A percentile compares a stretch with the other conserved stretches of the same genome.
Conservation (phyloP, 2,329 filamentous ascomycete species). For the Thielaviopsis populi region DNA sequence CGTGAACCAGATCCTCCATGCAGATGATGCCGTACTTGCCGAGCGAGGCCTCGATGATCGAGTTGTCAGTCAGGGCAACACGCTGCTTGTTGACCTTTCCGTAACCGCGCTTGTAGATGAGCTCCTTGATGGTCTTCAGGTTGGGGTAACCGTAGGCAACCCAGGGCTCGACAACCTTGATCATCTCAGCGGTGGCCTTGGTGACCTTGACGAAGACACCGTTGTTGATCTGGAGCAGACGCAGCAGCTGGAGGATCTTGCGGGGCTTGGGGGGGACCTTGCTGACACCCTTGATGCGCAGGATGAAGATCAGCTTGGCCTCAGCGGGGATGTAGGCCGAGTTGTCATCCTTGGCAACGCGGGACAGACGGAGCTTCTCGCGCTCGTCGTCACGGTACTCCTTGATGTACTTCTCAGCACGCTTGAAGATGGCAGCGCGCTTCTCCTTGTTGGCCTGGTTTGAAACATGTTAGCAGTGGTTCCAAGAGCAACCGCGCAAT, state of each 20-base stretch:
- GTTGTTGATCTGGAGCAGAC: conserved; percentile 99
- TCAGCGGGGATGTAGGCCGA: conserved; percentile 90
- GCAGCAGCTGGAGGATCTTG: conserved; percentile 98
- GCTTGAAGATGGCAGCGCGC: conserved; percentile 98
- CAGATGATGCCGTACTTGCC: conserved; percentile 99
- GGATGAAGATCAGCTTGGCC: conserved; percentile 90
- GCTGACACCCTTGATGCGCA: conserved; percentile 99
- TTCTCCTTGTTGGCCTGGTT: conserved; percentile 92
- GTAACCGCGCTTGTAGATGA: conserved; percentile 99
- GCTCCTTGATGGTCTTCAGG: conserved; percentile 97
- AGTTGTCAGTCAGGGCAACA: conserved; percentile 89
- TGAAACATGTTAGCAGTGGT: conserved; percentile 14
- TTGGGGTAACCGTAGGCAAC: conserved; percentile 99
- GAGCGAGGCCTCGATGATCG: conserved; percentile 90
- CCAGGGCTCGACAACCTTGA: conserved; percentile 97
- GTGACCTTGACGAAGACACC: conserved; percentile 95
- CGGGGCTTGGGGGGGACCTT: conserved; percentile 99
- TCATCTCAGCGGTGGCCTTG: conserved; percentile 95
- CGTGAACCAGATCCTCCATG: conserved; percentile 97
- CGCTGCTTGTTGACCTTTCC: conserved; percentile 99
- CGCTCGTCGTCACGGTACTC: conserved; percentile 98
- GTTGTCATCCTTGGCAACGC: conserved; percentile 80
- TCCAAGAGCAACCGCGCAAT: not conserved
- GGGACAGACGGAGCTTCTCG: conserved; percentile 89
- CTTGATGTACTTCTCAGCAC: conserved; percentile 98